phyloP scores from a whole-genome alignment of 2,329 filamentous ascomycete species.

The Fusarium lyarnte region DNA sequence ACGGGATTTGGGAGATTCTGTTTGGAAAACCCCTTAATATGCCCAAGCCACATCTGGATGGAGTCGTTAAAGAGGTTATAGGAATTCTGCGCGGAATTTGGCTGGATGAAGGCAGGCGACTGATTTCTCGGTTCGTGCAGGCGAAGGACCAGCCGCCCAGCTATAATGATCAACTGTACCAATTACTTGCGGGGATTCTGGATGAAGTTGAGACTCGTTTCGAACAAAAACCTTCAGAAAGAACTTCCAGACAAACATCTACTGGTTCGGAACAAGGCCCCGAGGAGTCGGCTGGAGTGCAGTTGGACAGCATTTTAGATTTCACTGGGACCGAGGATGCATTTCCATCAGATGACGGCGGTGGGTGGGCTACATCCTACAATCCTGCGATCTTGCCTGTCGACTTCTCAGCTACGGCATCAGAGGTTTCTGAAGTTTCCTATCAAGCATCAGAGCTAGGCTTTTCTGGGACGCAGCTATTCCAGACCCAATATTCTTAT shows the following conservation, averaged over 20 bases:
- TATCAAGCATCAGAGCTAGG: neutral
- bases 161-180: neutral
- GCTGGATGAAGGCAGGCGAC: fast-evolving
- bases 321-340: too few species aligned
- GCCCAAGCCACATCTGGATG: neutral
- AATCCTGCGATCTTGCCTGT: neutral
- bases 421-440: neutral
- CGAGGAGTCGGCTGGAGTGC: neutral
- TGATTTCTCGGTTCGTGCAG: fast-evolving
- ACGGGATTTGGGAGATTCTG: neutral
- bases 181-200: neutral
- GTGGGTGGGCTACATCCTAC: too few species aligned
- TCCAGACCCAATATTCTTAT: neutral
- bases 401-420: too few species aligned
- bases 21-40: neutral
- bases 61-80: neutral
- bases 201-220: neutral
- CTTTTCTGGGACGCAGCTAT: neutral
- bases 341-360: too few species aligned
- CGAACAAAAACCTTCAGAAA: fast-evolving
- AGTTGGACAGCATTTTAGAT: too few species aligned
- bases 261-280: fast-evolving
- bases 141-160: fast-evolving
- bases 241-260: neutral
- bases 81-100: neutral